Evolutionary conservation across 495 filamentous ascomycete genomes (phyloP).

Genomic region (Podospora pseudocomata): DNA sequence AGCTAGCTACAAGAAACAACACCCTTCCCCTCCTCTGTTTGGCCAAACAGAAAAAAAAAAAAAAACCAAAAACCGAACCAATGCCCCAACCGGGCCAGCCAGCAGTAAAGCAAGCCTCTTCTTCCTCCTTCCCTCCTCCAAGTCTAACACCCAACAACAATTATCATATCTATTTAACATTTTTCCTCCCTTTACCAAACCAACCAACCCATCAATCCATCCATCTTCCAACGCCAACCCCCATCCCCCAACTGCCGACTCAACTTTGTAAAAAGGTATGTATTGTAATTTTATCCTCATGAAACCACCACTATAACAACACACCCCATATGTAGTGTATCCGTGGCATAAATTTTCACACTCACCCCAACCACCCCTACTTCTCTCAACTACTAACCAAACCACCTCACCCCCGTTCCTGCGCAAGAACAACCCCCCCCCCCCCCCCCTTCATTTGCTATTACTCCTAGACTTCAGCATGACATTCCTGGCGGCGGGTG

Average conservation of each 20-base stretch:
- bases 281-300: background rate
- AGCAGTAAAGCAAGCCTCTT: background rate
- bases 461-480: conserved; percentile 13
- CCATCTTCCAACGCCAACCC: background rate
- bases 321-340: background rate
- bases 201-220: background rate
- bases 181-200: background rate
- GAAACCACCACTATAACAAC: background rate
- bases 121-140: background rate
- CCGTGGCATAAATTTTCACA: background rate
- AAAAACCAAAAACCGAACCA: background rate
- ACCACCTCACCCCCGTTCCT: background rate
- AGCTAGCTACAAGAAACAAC: background rate
- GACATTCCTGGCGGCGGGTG: conserved; percentile 1
- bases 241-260: background rate
- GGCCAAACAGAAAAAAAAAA: no score
- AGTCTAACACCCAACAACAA: background rate
- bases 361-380: background rate
- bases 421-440: background rate
- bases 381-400: background rate
- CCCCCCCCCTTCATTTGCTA: conserved; percentile 1
- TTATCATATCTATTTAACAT: background rate
- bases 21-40: no score
- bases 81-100: background rate
- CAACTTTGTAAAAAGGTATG: background rate